Percentiles rank a stretch among this genome's conserved stretches.
Conservation (phyloP, 345 rosid species). For the Moricandia arvensis region DNA sequence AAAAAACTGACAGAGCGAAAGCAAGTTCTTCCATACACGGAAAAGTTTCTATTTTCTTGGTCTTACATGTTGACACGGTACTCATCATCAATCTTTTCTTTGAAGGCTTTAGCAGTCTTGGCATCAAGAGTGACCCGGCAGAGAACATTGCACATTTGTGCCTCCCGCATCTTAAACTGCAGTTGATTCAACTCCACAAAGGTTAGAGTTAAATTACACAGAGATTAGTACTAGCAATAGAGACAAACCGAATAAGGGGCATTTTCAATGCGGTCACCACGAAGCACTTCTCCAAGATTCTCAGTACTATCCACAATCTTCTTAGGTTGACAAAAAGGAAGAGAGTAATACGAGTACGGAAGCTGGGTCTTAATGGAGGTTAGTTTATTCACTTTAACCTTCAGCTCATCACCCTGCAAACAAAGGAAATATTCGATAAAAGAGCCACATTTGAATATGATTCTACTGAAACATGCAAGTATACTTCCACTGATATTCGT, state of each 20-base stretch:
- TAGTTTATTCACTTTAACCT: conserved; percentile 91
- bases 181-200: conserved; percentile 17
- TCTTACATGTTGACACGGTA: conserved; percentile 92
- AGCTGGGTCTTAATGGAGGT: conserved; percentile 94
- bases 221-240: too few species aligned
- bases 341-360: conserved; percentile 88
- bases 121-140: conserved; percentile 60
- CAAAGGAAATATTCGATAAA: background rate
- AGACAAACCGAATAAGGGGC: conserved; percentile 75
- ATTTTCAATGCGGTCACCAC: conserved; percentile 97
- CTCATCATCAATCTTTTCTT: conserved; percentile 93
- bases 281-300: conserved; percentile 99
- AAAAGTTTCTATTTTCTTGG: background rate
- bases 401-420: conserved; percentile 76
- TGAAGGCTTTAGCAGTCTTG: conserved; percentile 69
- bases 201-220: conserved; percentile 2
- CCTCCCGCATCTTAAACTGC: conserved; percentile 95
- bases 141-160: conserved; percentile 76
- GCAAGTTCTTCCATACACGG: background rate
- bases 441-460: background rate
- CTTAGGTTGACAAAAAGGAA: conserved; percentile 68
- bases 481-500: background rate
- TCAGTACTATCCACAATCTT: conserved; percentile 91
- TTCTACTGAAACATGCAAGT: background rate
- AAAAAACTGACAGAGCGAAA: conserved; percentile 13